A percentile compares a stretch with the other conserved stretches of the same genome.
Evolutionary conservation across 2,329 filamentous ascomycete species (phyloP).

Genomic region (Arthrobotrys iridis): DNA sequence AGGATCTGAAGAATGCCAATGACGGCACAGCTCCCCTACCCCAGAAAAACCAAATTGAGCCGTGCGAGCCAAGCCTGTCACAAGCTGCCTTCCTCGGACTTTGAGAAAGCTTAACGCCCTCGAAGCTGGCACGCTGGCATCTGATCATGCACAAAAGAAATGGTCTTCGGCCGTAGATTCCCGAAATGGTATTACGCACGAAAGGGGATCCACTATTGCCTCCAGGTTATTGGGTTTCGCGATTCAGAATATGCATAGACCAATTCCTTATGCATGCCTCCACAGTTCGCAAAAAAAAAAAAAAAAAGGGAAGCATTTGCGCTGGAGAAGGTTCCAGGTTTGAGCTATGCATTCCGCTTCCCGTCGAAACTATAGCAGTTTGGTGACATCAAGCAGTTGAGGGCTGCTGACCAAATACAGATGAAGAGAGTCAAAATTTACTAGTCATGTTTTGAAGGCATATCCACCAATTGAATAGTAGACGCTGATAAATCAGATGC

Average conservation of each 20-base stretch:
- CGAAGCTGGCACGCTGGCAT: slow-evolving; percentile 43
- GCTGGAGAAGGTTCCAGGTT: slow-evolving; percentile 27
- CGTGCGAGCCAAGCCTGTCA: slow-evolving; percentile 47
- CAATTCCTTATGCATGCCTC: slow-evolving; percentile 4
- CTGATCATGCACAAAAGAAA: slow-evolving; percentile 35
- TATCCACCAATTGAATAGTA: background rate
- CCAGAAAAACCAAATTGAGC: slow-evolving; percentile 37
- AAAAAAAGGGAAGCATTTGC: slow-evolving; percentile 22
- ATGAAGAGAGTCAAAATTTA: slow-evolving; percentile 13
- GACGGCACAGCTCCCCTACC: slow-evolving; percentile 33
- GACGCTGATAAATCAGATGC: background rate
- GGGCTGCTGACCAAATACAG: background rate
- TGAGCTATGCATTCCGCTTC: background rate
- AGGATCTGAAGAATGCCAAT: slow-evolving; percentile 18
- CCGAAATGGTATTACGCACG: slow-evolving; percentile 40
- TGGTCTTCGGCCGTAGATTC: slow-evolving; percentile 44
- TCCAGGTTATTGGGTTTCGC: slow-evolving; percentile 20
- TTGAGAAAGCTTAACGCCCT: slow-evolving; percentile 45
- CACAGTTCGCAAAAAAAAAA: slow-evolving; percentile 12
- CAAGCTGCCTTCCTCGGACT: slow-evolving; percentile 54
- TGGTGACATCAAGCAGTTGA: slow-evolving; percentile 8
- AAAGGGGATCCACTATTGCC: slow-evolving; percentile 21
- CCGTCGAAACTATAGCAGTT: background rate
- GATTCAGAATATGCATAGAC: slow-evolving; percentile 14
- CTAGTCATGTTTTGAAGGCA: background rate